Evolutionary conservation across 331 rosid species (phyloP), one percentile per base, ranked within the genome.

Genomic region (Phaseolus coccineus): DNA sequence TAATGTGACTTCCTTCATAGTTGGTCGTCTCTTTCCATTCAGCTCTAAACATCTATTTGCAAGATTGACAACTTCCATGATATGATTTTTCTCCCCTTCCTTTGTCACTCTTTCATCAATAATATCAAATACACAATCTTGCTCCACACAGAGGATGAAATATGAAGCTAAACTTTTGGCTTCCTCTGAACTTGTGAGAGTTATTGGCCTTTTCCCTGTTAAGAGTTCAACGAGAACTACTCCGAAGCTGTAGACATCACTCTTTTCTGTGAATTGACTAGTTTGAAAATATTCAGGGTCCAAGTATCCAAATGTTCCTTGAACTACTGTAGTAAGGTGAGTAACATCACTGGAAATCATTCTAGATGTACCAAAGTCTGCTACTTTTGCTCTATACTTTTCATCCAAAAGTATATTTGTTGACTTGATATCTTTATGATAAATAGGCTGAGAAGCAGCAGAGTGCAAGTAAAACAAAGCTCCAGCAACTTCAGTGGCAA

Each of bases 351-450:
- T 59, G 2, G 86, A 37, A 22, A 83, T 28, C 61, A 79, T 57
- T 68, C 83, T 83, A 0, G 86, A 83, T 1, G 83, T 52, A 22
- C 86, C 86, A 77, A 83, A 83, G 31, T 83, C 86, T 2, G 86
- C 86, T 1, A 78, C 69, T 68, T 78, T 83, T 57, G 81, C 83
- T 15, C 37, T 83, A 2, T 73, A 68, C 69, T 78, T 83, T 11
- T 48, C 86, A 52, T 83, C 86, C 62, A 83, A 30, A 0, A 83
- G 44, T 57, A 83, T 83, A 72, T 83, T 83, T 35, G 86, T 78
- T 13, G 86, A 66, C 47, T 83, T 83, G 37, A 83, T 59, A n/a
- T 83, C 86, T 28, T 80, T 66, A 0, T 83, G 86, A 27, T 73
- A 83, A 25, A 83, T 78, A 28, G 86, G 86, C 0, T 42, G 77